Base-by-base conservation (phyloP, 129 eudicot genomes). In the Deinandra increscens region DNA sequence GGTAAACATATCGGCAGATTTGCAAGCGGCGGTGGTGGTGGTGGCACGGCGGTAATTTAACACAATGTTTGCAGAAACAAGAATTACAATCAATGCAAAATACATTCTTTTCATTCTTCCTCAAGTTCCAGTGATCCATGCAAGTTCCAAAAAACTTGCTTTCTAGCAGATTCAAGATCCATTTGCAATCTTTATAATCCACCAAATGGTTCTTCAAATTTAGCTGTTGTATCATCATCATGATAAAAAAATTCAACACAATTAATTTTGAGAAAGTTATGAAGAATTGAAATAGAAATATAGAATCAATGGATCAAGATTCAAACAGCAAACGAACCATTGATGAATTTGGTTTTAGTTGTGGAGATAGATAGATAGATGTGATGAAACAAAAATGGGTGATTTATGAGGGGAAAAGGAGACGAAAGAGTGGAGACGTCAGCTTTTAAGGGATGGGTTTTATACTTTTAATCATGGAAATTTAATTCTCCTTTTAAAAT, bases 1-100 rank as follows among this genome's bases (percentile, higher is more conserved):
- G 91, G 53, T 88, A 88, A 4, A 88, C 95, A 60, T 88, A 88
- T 19, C 79, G 87, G 71, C 95, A 84, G 64, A 88, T 81, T 76
- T 88, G 91, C 15, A 88, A 79, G 26, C 85, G 83, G 9, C 86
- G 86, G 7, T 85, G 91, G 23, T 74, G 83, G 31, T 81, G 86
- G 64, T 60, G 55, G 73, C 84, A 64, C 20, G 34, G 44, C 72
- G 83, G n/a, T 63, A n/a, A n/a, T n/a, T 51, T 55, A 9, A 85
- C 64, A 60, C 95, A 88, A 75, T 85, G 88, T 81, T 81, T 88
- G 7, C 95, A 88, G 4, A 82, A 78, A 46, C 91, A 75, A 4
- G 50, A 64, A 48, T 80, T 80, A 66, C 95, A 88, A 39, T 88
- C 95, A 5, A 88, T 78, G 64, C 91, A 88, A 67, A 88, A 85